Percentiles rank a stretch among this genome's conserved stretches.
Evolutionary conservation across 1,284 basidiomycete genomes (phyloP).

Genomic region (Heterobasidion irregulare): DNA sequence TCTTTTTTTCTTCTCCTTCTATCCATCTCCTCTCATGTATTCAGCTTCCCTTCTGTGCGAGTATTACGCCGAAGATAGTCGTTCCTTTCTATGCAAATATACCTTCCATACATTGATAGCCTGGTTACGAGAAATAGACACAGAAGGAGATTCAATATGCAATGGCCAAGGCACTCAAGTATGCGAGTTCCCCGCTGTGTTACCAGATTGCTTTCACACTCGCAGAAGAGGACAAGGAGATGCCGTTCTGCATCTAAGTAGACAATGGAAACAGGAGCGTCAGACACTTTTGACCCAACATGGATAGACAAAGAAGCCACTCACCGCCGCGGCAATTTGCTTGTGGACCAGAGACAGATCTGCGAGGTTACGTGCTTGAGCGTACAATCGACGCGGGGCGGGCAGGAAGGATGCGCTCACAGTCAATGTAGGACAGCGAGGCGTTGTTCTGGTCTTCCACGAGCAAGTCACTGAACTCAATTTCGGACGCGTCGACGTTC

Average conservation of each 20-base stretch:
- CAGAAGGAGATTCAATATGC: too few relatives aligned
- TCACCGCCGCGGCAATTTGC: slow-evolving; percentile 54
- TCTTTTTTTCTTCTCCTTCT: slow-evolving; percentile 10
- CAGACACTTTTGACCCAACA: background rate
- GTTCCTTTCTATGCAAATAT: background rate
- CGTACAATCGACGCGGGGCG: background rate
- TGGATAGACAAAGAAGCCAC: slow-evolving; percentile 17
- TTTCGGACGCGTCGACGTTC: slow-evolving; percentile 88
- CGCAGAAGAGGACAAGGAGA: slow-evolving; percentile 3
- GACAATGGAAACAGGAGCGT: background rate
- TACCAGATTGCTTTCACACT: slow-evolving; percentile 12
- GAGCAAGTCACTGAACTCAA: slow-evolving; percentile 96
- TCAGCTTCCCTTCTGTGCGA: background rate
- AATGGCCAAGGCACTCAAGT: too few relatives aligned
- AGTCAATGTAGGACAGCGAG: slow-evolving; percentile 82
- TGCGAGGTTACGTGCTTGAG: slow-evolving; percentile 12
- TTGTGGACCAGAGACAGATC: slow-evolving; percentile 49
- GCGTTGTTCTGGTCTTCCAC: slow-evolving; percentile 98
- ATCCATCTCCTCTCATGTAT: slow-evolving; percentile 4
- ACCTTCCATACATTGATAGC: background rate
- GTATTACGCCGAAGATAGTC: background rate
- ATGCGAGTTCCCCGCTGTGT: background rate
- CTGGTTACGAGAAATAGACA: too few relatives aligned
- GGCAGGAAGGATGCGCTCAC: slow-evolving; percentile 29
- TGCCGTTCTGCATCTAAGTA: slow-evolving; percentile 10